phyloP scores from a whole-genome alignment of 805 yeast species.

The Saturnispora besseyi region DNA sequence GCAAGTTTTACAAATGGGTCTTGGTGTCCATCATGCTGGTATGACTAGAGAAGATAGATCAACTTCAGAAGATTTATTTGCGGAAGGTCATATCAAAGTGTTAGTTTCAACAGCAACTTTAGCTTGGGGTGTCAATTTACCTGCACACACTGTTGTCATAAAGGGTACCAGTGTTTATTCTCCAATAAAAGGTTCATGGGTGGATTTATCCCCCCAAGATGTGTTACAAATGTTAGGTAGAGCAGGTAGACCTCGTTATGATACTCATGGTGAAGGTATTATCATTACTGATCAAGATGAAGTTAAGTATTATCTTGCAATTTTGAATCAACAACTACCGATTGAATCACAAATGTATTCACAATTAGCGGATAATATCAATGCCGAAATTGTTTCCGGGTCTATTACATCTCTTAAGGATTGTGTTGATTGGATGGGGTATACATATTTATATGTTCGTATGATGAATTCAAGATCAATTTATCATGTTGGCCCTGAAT shows the following conservation, averaged over 20 bases:
- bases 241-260: slow-evolving; percentile 96
- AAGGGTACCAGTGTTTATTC: slow-evolving; percentile 92
- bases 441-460: slow-evolving; percentile 70
- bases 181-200: slow-evolving; percentile 86
- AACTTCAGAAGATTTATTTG: slow-evolving; percentile 75
- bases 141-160: slow-evolving; percentile 89
- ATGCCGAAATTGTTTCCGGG: slow-evolving; percentile 82
- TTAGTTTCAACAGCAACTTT: slow-evolving; percentile 86
- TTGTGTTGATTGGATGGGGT: slow-evolving; percentile 73
- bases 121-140: slow-evolving; percentile 96
- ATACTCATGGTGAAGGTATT: slow-evolving; percentile 86
- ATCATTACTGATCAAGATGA: slow-evolving; percentile 83
- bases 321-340: slow-evolving; percentile 85
- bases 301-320: slow-evolving; percentile 78
- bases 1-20: slow-evolving; percentile 57
- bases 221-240: slow-evolving; percentile 95
- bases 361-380: slow-evolving; percentile 61
- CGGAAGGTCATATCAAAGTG: slow-evolving; percentile 77
- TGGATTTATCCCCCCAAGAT: slow-evolving; percentile 89
- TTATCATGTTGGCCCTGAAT: slow-evolving; percentile 67
- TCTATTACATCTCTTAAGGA: slow-evolving; percentile 49
- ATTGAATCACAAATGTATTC: slow-evolving; percentile 81
- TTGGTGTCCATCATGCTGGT: slow-evolving; percentile 93
- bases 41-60: slow-evolving; percentile 63
- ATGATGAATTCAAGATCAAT: slow-evolving; percentile 64